phyloP scores from a whole-genome alignment of 495 filamentous ascomycete species.

The Penicillium parvum region DNA sequence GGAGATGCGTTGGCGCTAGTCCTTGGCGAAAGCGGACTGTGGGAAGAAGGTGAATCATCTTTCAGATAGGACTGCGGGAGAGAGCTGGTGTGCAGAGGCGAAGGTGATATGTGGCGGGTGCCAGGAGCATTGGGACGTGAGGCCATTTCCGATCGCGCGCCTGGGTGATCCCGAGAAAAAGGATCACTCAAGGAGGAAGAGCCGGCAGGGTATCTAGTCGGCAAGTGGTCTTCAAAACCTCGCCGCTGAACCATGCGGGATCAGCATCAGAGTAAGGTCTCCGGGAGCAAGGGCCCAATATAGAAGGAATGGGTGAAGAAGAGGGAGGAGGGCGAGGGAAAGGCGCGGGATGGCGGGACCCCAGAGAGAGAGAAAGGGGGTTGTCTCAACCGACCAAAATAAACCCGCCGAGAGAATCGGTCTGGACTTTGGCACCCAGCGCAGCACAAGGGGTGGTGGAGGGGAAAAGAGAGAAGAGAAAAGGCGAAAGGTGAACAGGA shows the following conservation, averaged over 20 bases:
- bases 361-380: conserved; percentile 16
- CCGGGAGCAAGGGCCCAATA: conserved; percentile 8
- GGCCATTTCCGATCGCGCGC: conserved; percentile 27
- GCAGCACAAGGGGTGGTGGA: neutral
- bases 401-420: neutral
- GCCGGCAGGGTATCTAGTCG: conserved; percentile 14
- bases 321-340: conserved; percentile 6
- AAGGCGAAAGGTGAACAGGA: conserved; percentile 6
- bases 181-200: conserved; percentile 22
- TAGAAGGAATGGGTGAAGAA: conserved; percentile 15
- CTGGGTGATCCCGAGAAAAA: conserved; percentile 32
- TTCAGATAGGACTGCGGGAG: conserved; percentile 20
- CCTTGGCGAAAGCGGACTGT: conserved; percentile 29
- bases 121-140: conserved; percentile 25
- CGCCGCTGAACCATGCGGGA: conserved; percentile 40
- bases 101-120: conserved; percentile 31
- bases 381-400: conserved; percentile 11
- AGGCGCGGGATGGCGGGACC: conserved; percentile 19
- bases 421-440: conserved; percentile 1
- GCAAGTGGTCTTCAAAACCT: conserved; percentile 25
- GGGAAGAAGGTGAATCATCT: conserved; percentile 24
- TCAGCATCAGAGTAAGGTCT: conserved; percentile 31
- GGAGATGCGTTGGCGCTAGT: conserved; percentile 24
- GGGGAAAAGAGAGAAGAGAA: neutral
- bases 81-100: conserved; percentile 34